These are phyloP conservation scores for Gypsophila paniculata DNA, from an alignment of 179 eudicot genomes.

Conservation along the genomic window DNA sequence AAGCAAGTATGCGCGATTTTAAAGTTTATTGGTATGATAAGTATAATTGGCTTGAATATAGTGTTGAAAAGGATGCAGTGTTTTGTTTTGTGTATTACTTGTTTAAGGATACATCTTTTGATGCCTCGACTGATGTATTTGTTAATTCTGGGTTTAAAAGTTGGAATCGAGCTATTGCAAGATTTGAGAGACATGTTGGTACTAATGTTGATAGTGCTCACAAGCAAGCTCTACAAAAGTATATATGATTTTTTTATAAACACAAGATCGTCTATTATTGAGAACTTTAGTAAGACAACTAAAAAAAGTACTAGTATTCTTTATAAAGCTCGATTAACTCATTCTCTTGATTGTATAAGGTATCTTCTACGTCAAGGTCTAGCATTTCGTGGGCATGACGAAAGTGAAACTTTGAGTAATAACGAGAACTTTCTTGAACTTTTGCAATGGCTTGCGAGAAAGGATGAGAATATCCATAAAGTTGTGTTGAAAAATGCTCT, in stretches of 20 bases:
- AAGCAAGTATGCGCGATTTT: not conserved
- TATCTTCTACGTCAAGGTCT: no score
- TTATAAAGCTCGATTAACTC: not conserved
- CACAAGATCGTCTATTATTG: not conserved
- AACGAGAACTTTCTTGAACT: constrained; percentile 4
- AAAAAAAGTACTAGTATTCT: not conserved
- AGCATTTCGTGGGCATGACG: no score
- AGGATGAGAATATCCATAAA: constrained; percentile 2
- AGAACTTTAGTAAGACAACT: not conserved
- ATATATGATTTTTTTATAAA: constrained; percentile 9
- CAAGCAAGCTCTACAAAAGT: constrained; percentile 5
- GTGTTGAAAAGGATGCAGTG: not conserved
- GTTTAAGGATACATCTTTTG: no score
- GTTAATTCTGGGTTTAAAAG: not conserved
- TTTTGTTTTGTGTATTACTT: constrained; percentile 14
- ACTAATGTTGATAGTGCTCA: not conserved
- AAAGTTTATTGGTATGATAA: constrained; percentile 12
- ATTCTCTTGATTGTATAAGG: no score
- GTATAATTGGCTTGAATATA: constrained; percentile 16
- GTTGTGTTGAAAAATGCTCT: not conserved
- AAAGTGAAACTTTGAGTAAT: no score
- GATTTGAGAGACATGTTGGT: not conserved
- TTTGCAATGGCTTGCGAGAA: constrained; percentile 4
- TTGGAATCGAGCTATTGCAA: not conserved
- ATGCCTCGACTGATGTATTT: not conserved